These are phyloP conservation scores for Ascochyta koolunga DNA, from an alignment of 2,329 filamentous ascomycete species.

Conservation along the genomic window DNA sequence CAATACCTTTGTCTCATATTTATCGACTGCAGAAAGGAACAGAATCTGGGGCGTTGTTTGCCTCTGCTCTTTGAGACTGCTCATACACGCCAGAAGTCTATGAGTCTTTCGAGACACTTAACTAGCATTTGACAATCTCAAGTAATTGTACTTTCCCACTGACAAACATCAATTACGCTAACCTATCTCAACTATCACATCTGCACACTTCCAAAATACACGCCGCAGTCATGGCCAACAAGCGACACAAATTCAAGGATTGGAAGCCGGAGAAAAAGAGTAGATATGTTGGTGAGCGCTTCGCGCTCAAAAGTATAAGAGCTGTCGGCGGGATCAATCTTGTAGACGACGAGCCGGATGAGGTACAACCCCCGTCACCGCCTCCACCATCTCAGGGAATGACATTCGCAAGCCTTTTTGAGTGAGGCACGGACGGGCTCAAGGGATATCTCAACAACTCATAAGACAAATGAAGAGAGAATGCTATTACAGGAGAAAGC, in stretches of 20 bases:
- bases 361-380: not conserved
- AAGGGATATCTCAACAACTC: no score
- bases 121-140: not conserved
- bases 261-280: not conserved
- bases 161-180: not conserved
- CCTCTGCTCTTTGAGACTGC: not conserved
- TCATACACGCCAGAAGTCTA: not conserved
- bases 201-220: not conserved
- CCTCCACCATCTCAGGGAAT: not conserved
- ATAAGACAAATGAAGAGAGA: not conserved
- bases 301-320: not conserved
- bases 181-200: not conserved
- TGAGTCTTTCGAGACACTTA: not conserved
- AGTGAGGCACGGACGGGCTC: not conserved
- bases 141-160: no score
- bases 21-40: not conserved
- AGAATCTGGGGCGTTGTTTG: not conserved
- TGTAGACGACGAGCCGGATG: not conserved
- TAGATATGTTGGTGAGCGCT: not conserved
- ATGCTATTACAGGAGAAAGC: not conserved
- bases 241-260: not conserved
- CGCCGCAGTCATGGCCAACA: not conserved
- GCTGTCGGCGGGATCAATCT: not conserved
- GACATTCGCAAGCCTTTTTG: not conserved
- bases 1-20: not conserved